phyloP scores from a whole-genome alignment of 2,329 filamentous ascomycete species.

The Aureobasidium mangrovei region DNA sequence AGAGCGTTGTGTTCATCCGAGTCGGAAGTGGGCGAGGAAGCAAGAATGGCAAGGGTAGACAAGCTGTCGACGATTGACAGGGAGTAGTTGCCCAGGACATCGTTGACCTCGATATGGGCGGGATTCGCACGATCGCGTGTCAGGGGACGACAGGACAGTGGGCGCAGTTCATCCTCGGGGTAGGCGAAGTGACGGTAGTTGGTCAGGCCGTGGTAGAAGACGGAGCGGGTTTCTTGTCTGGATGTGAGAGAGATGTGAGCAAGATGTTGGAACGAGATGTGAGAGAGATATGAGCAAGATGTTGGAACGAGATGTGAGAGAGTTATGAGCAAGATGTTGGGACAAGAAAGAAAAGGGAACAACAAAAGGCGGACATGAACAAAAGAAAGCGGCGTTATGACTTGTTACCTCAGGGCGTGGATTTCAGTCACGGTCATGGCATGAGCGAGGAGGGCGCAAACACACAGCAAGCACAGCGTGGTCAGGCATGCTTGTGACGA shows the following conservation, averaged over 20 bases:
- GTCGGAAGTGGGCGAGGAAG: conserved; percentile 56
- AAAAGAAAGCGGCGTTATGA: not conserved
- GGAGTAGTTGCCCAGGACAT: conserved; percentile 94
- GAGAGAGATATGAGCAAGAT: not conserved
- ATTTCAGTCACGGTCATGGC: conserved; percentile 40
- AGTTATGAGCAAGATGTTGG: not conserved
- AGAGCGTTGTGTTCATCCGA: conserved; percentile 46
- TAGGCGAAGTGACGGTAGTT: conserved; percentile 94
- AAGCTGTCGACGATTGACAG: conserved; percentile 91
- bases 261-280: not conserved
- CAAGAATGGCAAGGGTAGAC: conserved; percentile 85
- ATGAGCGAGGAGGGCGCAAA: conserved; percentile 23
- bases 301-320: not conserved
- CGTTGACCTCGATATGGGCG: conserved; percentile 77
- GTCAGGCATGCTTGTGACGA: not conserved
- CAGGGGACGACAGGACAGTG: conserved; percentile 73
- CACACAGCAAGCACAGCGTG: not conserved
- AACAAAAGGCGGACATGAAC: not conserved
- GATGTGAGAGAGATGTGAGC: not conserved
- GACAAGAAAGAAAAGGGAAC: not conserved
- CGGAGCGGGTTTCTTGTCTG: conserved; percentile 47
- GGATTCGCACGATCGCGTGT: conserved; percentile 75
- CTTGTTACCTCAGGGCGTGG: conserved; percentile 28
- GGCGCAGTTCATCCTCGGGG: conserved; percentile 89
- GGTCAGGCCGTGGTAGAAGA: conserved; percentile 96